Evolutionary conservation across 2,329 filamentous ascomycete genomes (phyloP), one percentile per base, ranked within the genome.

Genomic region (Metarhizium rileyi): DNA sequence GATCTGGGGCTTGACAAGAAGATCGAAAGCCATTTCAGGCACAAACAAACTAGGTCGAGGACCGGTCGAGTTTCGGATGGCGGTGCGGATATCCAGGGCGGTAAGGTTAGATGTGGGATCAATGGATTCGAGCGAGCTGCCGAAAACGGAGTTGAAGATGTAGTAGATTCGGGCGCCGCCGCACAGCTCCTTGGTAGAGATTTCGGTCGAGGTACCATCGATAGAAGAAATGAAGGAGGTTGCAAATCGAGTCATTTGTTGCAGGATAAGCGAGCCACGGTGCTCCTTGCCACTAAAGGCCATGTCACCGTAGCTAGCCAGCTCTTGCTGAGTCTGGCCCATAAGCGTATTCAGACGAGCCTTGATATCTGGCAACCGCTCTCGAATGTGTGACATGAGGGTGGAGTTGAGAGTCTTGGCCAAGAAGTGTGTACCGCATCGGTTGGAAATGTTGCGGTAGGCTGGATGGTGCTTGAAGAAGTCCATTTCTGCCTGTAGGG

Each of bases 291-390:
- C 93, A 55, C 87, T 95, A 65, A 98, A 98, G 60, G 95, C 87
- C 73, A 93, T 95, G 65, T 97, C 94, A 35, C 93, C 93, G 64
- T 98, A 98, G 68, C 91, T 95, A 41, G 93, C 93, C 50, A 98
- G 77, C 67, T 98, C 93, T 71, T 98, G 93, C 65, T 98, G 93
- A 45, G 93, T 97, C 69, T 98, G 93, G n/a, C 93, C 93, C 93
- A 98, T 98, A 47, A 98, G 74, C 1, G 93, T 98, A 68, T 98
- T 98, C 53, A 98, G 77, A 49, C 93, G 84, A 46, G 93, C 93
- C 71, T 98, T 98, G 74, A 98, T 98, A 66, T 98, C 93, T 27
- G 93, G 93, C 59, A 98, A 73, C 44, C 93, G 83, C 65, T 98
- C 93, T 53, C 93, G 86, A 63, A 98, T 98, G 63, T 98, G 93